Base-by-base conservation (phyloP, 2,329 filamentous ascomycete genomes). In the Magnaporthiopsis poae region DNA sequence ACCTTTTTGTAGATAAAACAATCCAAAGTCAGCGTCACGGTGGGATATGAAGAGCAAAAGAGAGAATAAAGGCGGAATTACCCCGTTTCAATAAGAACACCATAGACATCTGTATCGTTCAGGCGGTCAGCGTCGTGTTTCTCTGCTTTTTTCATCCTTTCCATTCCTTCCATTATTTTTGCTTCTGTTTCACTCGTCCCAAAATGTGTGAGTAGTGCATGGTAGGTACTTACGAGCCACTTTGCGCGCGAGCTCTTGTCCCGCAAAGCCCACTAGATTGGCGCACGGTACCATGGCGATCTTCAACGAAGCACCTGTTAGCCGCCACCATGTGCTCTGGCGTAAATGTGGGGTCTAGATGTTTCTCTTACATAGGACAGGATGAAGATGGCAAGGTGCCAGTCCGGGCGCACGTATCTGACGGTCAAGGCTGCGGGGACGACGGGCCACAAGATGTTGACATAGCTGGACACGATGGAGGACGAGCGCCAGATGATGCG, bases 381-480 rank as follows among this genome's bases (percentile, higher is more conserved):
- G 64, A 84, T 80, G 77, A 92, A 92, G 65, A 88, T 85, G 75
- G 84, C 82, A 1, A 90, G 77, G 70, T 90, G 81, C 67, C 82
- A 69, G 12, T 76, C 72, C 5, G 70, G 67, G 9, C 73, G 35
- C 29, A 73, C 72, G 60, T 77, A 87, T 73, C 77, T 79, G 65
- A 90, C 78, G n/a, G 81, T 87, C 70, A 92, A 86, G 25, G 89
- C 89, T 36, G 85, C 86, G 8, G 89, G 89, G 1, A 92, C 89
- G 68, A 90, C 81, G 5, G 90, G 90, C 89, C 89, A 92, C 52
- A 92, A 81, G 33, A 90, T 71, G 73, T 92, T 92, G 72, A 90
- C 87, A 64, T 82, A 73, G 73, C 83, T 83, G 11, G 89, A 91
- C 15, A 86, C 78, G 36, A 79, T 82, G 72, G 86, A 88, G 36